Percentiles rank a stretch among this genome's conserved stretches.
phyloP scores from a whole-genome alignment of 805 yeast species.

The Kuraishia cidri region DNA sequence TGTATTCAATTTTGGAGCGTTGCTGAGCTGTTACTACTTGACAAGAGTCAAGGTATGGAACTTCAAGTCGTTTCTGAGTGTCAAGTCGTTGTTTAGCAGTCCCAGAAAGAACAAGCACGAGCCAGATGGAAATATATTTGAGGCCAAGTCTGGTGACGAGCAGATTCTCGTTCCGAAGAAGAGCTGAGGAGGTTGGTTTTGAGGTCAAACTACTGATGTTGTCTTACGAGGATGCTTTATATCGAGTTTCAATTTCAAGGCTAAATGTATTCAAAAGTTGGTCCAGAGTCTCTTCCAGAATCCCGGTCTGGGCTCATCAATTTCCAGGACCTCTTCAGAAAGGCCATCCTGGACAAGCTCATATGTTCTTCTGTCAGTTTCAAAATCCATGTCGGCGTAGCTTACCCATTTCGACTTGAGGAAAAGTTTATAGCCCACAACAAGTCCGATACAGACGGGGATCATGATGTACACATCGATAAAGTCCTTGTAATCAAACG shows the following conservation, averaged over 20 bases:
- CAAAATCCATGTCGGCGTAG: constrained; percentile 36
- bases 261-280: too few relatives aligned
- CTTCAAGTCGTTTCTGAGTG: constrained; percentile 14
- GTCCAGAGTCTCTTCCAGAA: too few relatives aligned
- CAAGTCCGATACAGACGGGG: constrained; percentile 44
- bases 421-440: constrained; percentile 12
- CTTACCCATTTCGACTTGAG: constrained; percentile 20
- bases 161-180: constrained; percentile 10
- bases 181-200: too few relatives aligned
- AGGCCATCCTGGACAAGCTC: too few relatives aligned
- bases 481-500: constrained; percentile 45
- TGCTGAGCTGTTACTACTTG: constrained; percentile 25
- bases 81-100: constrained; percentile 29
- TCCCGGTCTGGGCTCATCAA: too few relatives aligned
- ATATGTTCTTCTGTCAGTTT: constrained; percentile 34
- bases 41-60: constrained; percentile 21
- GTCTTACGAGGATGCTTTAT: too few relatives aligned
- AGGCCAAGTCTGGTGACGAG: constrained; percentile 27
- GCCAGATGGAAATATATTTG: constrained; percentile 32
- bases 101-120: constrained; percentile 38
- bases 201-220: too few relatives aligned
- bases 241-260: too few relatives aligned
- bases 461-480: constrained; percentile 56
- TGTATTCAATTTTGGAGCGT: constrained; percentile 36
- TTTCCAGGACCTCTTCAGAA: too few relatives aligned